A percentile compares a stretch with the other conserved stretches of the same genome.
Evolutionary conservation across 805 yeast species (phyloP).

Genomic region (Candida railenensis): DNA sequence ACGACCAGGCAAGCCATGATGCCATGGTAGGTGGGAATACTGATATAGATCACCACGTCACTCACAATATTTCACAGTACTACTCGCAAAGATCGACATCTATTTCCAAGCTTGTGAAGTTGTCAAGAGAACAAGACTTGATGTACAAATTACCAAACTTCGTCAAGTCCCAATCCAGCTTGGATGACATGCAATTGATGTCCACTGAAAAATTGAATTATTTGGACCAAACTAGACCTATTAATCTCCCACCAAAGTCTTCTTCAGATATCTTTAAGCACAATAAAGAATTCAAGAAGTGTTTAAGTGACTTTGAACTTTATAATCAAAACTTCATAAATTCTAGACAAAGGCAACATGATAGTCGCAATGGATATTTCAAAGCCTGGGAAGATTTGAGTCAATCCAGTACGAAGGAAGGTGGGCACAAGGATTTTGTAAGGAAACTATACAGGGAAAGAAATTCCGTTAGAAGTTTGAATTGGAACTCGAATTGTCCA

Average conservation of each 20-base stretch:
- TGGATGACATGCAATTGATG: conserved; percentile 60
- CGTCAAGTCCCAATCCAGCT: conserved; percentile 37
- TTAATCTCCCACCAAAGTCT: conserved; percentile 69
- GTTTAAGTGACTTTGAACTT: conserved; percentile 38
- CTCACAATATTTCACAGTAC: conserved; percentile 35
- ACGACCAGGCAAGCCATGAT: conserved; percentile 7
- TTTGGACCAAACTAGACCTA: conserved; percentile 64
- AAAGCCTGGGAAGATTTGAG: conserved; percentile 1
- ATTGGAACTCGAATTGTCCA: conserved; percentile 39
- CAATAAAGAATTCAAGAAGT: conserved; percentile 52
- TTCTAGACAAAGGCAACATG: conserved; percentile 14
- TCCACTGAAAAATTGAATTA: conserved; percentile 58
- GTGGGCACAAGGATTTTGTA: conserved; percentile 18
- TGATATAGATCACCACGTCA: conserved; percentile 33
- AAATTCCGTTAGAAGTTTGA: conserved; percentile 27
- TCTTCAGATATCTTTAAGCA: conserved; percentile 52
- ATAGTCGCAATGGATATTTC: not conserved
- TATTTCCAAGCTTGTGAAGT: conserved; percentile 29
- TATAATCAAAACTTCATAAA: conserved; percentile 21
- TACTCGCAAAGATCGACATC: conserved; percentile 36
- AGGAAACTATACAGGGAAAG: conserved; percentile 28
- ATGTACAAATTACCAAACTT: conserved; percentile 37
- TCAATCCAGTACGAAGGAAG: not conserved
- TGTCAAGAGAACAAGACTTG: conserved; percentile 30
- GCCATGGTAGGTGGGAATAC: not conserved